Evolutionary conservation across 169 alveolate genomes (phyloP), one percentile per base, ranked within the genome.

Genomic region (Plasmodium berghei): DNA sequence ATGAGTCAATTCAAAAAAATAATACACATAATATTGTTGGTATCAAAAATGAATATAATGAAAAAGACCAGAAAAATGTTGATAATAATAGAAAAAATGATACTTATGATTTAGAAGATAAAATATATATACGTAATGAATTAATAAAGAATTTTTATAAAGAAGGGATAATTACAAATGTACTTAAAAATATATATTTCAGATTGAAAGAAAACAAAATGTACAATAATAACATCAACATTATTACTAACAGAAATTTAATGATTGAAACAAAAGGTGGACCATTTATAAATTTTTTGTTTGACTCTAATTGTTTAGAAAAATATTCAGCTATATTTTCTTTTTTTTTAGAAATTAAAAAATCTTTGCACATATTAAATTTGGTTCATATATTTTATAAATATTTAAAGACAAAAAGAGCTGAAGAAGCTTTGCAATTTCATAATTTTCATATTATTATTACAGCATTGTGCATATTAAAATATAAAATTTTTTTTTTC

Each of bases 361-460:
- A 86, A 71, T 86, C 91, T 2, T 59, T 86, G 14, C 91, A 86
- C 14, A 54, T 86, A 71, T 64, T 86, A 72, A 86, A 86, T 71
- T 69, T 86, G 72, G 91, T 86, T 5, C 87, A 86, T 63, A 86
- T 86, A 86, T 86, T 86, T 86, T 86, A 86, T 86, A 86, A 86
- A 73, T 86, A 70, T 73, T 8, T 86, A 18, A 86, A 72, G 26
- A 59, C 24, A 14, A 52, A 52, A 52, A 52, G 59, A 14, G 59
- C 63, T 4, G 61, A 70, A 71, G 72, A 71, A 70, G 45, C 46
- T 24, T 10, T 18, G 28, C 48, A 42, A 48, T 69, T 40, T 42
- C 75, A 86, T 12, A 26, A 48, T n/a, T 72, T 54, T 9, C 70
- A 86, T 16, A 56, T 28, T 9, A 86, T 86, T n/a, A 42, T 71